Conservation (phyloP, 129 eudicot species). For the Escallonia rubra region DNA sequence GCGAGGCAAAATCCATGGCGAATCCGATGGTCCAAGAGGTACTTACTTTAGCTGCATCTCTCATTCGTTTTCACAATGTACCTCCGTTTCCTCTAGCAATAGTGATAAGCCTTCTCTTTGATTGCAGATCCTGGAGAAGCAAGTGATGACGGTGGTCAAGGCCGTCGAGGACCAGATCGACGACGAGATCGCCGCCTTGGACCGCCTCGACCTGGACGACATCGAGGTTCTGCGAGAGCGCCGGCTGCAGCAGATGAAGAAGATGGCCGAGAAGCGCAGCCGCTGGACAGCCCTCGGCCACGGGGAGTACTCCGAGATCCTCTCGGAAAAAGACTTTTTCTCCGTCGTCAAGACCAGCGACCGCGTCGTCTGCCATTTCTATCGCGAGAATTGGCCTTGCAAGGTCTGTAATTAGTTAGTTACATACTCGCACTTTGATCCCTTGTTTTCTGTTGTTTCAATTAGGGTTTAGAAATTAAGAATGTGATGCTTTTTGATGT, state of each 20-base stretch:
- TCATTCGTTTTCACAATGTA: not conserved
- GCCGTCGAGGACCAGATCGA: slow-evolving; percentile 91
- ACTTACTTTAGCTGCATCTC: not conserved
- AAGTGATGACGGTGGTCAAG: slow-evolving; percentile 78
- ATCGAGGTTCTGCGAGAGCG: slow-evolving; percentile 78
- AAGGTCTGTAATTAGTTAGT: slow-evolving; percentile 38
- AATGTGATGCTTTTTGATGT: too few relatives aligned
- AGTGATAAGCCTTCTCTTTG: not conserved
- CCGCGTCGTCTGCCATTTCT: slow-evolving; percentile 95
- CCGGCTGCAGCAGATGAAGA: slow-evolving; percentile 92
- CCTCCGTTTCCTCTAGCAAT: not conserved
- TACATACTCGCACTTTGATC: too few relatives aligned
- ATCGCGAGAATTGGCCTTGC: slow-evolving; percentile 99
- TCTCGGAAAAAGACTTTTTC: slow-evolving; percentile 80
- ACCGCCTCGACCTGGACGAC: slow-evolving; percentile 78
- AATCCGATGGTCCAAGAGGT: slow-evolving; percentile 68
- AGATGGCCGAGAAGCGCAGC: slow-evolving; percentile 86
- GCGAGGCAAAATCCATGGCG: slow-evolving; percentile 31
- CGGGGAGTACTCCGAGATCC: slow-evolving; percentile 85
- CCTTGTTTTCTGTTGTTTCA: too few relatives aligned
- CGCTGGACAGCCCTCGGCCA: slow-evolving; percentile 87
- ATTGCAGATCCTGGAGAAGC: slow-evolving; percentile 75
- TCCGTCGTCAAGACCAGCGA: slow-evolving; percentile 82
- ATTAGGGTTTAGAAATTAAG: too few relatives aligned
- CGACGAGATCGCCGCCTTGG: slow-evolving; percentile 84